phyloP scores from a whole-genome alignment of 805 yeast genomes.

The Maudiozyma turicensis region DNA sequence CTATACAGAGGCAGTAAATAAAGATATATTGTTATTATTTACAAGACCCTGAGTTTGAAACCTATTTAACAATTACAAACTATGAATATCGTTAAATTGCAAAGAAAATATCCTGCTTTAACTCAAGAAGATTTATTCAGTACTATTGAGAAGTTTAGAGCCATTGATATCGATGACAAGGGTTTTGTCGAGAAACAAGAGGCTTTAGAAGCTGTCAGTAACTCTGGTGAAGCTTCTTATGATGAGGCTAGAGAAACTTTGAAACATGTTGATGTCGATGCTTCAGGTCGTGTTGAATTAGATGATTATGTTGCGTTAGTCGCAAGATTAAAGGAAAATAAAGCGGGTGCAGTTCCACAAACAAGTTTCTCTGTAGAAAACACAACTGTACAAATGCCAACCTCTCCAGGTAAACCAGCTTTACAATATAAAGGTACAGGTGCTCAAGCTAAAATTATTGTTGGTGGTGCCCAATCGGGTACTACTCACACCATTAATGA shows the following conservation, averaged over 20 bases:
- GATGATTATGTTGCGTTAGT: constrained; percentile 86
- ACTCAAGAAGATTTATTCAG: constrained; percentile 79
- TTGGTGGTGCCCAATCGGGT: constrained; percentile 80
- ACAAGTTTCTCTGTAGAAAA: constrained; percentile 22
- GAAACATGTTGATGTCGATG: constrained; percentile 85
- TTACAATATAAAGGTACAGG: constrained; percentile 44
- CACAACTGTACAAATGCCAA: constrained; percentile 20
- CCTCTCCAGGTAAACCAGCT: constrained; percentile 18
- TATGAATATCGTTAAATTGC: constrained; percentile 59
- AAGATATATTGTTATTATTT: no score
- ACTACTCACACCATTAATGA: constrained; percentile 94
- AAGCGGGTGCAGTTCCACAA: constrained; percentile 21
- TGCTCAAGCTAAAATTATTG: constrained; percentile 65
- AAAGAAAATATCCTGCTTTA: constrained; percentile 75
- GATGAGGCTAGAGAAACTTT: constrained; percentile 92
- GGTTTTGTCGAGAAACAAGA: constrained; percentile 93
- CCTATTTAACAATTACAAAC: neutral
- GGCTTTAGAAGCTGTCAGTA: constrained; percentile 74
- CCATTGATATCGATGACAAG: constrained; percentile 78
- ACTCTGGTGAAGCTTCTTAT: constrained; percentile 70
- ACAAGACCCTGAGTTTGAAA: no score
- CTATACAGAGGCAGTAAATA: no score
- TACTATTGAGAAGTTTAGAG: constrained; percentile 78
- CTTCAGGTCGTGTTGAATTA: constrained; percentile 92
- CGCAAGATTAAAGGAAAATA: constrained; percentile 58